Base-by-base conservation (phyloP, 768 basidiomycete genomes). In the Solioccasus polychromus region DNA sequence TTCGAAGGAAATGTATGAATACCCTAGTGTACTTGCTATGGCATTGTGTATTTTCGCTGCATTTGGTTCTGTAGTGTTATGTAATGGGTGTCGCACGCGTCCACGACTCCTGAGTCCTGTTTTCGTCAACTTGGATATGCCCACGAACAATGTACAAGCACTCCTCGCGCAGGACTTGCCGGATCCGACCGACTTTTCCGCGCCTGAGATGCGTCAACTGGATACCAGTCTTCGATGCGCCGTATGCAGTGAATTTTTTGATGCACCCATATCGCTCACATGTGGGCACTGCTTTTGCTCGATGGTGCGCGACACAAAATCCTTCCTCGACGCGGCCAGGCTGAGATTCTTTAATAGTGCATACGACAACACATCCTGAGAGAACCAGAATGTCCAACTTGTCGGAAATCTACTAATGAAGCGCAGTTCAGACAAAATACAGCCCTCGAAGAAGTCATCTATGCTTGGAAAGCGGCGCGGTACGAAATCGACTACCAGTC, bases 261-360 rank as follows among this genome's bases (percentile, higher is more conserved):
- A 77, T 41, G 88, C 75, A 1, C 90, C 90, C 5, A 82, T 92
- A 22, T 79, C 79, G 3, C 74, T 92, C 4, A 62, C 63, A 5
- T 92, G 90, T 58, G 89, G 88, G 1, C 90, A 92, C 57, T 83
- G 80, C 38, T 92, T 91, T 60, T 92, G 90, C 67, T 88, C 86
- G 12, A 60, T 77, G 57, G 87, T 88, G 51, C 54, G 82, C 59
- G 32, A 38, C 32, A 29, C n/a, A 28, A 10, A 19, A 20, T 18
- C n/a, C 3, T 18, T 26, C 17, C 45, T 20, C 28, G 52, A 28
- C 38, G 11, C 34, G 38, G 20, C 10, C 29, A 15, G 9, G 22
- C 47, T 60, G 39, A 52, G 29, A 26, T 39, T 23, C 38, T 29
- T 36, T 18, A 26, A 30, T 47, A 92, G 89, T 92, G 90, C 60